Base-by-base conservation (phyloP, 148 eudicot species). In the Linanthus parryae region DNA sequence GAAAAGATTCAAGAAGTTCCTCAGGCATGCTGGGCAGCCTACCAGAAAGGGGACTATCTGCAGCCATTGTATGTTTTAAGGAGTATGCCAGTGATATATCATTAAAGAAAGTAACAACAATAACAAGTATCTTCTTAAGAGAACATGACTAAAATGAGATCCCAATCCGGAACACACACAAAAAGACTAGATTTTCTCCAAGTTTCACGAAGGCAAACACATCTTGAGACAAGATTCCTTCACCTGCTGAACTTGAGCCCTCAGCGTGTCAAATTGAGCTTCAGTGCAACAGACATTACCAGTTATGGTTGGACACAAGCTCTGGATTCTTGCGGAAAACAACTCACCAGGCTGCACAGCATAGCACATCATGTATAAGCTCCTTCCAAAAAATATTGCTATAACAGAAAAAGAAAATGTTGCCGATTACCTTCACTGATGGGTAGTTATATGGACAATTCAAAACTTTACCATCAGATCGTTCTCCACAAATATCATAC, bases 21-120 rank as follows among this genome's bases (percentile, higher is more conserved):
- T 78, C 54, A 81, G 69, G 80, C 88, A 81, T 60, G 88, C 81
- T 50, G 88, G 88, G 59, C 88, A 81, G 47, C 88, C 75, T 23
- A 81, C 83, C 44, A 81, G 62, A 39, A 81, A 63, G 31, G 88
- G 83, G 52, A 81, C 62, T 43, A 83, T 83, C 88, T 78, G 81
- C 58, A 71, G 52, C 14, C 38, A 68, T n/a, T 22, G 35, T 30
- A 52, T 15, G 17, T 8, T 11, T 16, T 7, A 27, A 28, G 41
- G 4, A 46, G 46, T 27, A 30, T 26, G 36, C 33, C 28, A 28
- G 5, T 54, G 54, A 23, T 21, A 47, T 28, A 11, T 26, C 23
- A 27, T 28, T 8, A 25, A 25, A 3, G 35, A 36, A 35, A n/a
- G 29, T 11, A n/a, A 24, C 19, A 17, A 12, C 13, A 18, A 19